A percentile compares a stretch with the other conserved stretches of the same genome.
Evolutionary conservation across 139 green algal species (phyloP).

Genomic region (Coelastrella sp.): DNA sequence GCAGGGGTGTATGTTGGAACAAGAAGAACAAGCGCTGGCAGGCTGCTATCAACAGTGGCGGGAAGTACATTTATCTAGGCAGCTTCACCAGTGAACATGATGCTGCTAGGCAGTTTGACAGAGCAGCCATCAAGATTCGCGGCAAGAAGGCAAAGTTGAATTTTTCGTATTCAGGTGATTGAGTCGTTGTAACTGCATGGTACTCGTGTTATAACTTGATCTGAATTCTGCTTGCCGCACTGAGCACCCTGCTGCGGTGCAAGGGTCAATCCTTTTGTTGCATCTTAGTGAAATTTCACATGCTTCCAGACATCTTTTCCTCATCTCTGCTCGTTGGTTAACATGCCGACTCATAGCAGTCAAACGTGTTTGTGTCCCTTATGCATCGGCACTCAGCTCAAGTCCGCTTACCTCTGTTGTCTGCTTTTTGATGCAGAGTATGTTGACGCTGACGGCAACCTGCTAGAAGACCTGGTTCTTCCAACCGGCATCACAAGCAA

Average conservation of each 20-base stretch:
- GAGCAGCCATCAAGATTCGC: constrained; percentile 60
- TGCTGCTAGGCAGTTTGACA: constrained; percentile 62
- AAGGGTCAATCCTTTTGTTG: no score
- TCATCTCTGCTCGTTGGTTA: no score
- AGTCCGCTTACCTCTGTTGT: background rate
- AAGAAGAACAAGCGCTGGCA: constrained; percentile 81
- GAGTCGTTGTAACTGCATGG: no score
- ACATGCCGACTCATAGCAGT: no score
- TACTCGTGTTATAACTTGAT: background rate
- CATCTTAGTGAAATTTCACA: no score
- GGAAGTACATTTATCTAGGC: constrained; percentile 77
- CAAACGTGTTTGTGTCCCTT: background rate
- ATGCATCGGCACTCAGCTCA: background rate
- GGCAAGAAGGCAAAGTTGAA: constrained; percentile 58
- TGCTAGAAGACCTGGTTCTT: constrained; percentile 42
- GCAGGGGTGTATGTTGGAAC: constrained; percentile 73
- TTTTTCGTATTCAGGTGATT: constrained; percentile 43
- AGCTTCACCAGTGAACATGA: constrained; percentile 63
- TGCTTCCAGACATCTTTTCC: no score
- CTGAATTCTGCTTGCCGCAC: background rate
- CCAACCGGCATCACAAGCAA: constrained; percentile 1
- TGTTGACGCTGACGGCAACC: constrained; percentile 43
- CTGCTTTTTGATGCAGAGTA: constrained; percentile 45
- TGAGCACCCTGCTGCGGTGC: no score
- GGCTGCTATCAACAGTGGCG: constrained; percentile 70